Conservation (phyloP, 176 grass and related monocot genomes). For the Saccharum officinarum region DNA sequence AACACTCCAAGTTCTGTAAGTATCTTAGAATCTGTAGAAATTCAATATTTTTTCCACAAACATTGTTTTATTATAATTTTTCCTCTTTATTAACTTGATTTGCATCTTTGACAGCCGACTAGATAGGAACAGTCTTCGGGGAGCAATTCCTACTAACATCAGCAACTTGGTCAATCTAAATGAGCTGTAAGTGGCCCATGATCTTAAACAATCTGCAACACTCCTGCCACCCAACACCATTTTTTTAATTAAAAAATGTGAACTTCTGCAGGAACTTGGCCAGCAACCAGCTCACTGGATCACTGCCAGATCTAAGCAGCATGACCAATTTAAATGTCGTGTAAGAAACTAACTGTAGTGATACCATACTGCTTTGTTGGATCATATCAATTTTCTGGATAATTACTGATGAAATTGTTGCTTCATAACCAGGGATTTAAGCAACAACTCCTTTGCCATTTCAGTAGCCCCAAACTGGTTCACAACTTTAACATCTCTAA, state of each 20-base stretch:
- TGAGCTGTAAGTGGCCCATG: slow-evolving; percentile 50
- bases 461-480: slow-evolving; percentile 68
- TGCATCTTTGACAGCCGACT: slow-evolving; percentile 40
- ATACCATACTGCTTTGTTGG: slow-evolving; percentile 12
- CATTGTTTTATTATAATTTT: not conserved
- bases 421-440: slow-evolving; percentile 64
- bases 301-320: slow-evolving; percentile 59
- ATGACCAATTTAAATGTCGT: slow-evolving; percentile 55
- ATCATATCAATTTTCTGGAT: not conserved
- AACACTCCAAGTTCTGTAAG: slow-evolving; percentile 55
- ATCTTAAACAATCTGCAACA: not conserved
- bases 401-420: not conserved
- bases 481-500: slow-evolving; percentile 53
- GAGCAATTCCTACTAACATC: slow-evolving; percentile 42
- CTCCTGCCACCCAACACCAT: not conserved
- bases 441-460: slow-evolving; percentile 68
- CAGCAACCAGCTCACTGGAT: slow-evolving; percentile 59
- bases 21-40: slow-evolving; percentile 21
- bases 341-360: slow-evolving; percentile 46
- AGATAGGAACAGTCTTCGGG: slow-evolving; percentile 37
- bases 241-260: slow-evolving; percentile 27
- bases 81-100: slow-evolving; percentile 18
- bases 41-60: not conserved
- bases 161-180: slow-evolving; percentile 35
- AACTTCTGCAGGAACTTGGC: slow-evolving; percentile 68